Conservation (phyloP, 768 basidiomycete species). For the Rhizopogon vesiculosus region DNA sequence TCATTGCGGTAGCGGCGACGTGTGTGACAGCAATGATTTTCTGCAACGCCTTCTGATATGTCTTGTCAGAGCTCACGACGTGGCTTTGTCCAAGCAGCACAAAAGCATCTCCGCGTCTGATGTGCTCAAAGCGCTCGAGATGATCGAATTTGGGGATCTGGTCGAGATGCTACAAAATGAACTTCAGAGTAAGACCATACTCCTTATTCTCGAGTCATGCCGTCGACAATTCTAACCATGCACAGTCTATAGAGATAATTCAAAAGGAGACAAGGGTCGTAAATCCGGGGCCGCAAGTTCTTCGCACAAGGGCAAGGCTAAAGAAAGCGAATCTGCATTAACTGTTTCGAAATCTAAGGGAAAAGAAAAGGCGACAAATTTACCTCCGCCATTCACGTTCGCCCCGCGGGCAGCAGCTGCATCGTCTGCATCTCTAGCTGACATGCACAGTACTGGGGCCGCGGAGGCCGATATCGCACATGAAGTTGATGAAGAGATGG, state of each 20-base stretch:
- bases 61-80: conserved; percentile 72
- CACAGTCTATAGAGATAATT: conserved; percentile 60
- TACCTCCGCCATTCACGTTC: conserved; percentile 24
- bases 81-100: conserved; percentile 78
- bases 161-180: conserved; percentile 59
- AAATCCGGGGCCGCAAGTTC: conserved; percentile 20
- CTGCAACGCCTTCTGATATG: background rate
- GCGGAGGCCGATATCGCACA: conserved; percentile 16
- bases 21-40: conserved; percentile 18
- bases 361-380: conserved; percentile 24
- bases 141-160: conserved; percentile 72
- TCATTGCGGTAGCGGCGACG: conserved; percentile 38
- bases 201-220: background rate
- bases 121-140: conserved; percentile 81
- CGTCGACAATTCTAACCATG: background rate
- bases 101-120: conserved; percentile 89
- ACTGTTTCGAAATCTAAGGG: conserved; percentile 21
- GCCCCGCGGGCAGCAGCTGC: conserved; percentile 26
- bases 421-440: conserved; percentile 20
- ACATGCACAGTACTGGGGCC: conserved; percentile 15
- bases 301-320: conserved; percentile 24
- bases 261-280: conserved; percentile 56
- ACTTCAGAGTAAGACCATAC: conserved; percentile 47
- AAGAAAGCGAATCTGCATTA: conserved; percentile 28
- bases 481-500: conserved; percentile 26